Conservation (phyloP, 768 basidiomycete species). For the Serendipita sp. region DNA sequence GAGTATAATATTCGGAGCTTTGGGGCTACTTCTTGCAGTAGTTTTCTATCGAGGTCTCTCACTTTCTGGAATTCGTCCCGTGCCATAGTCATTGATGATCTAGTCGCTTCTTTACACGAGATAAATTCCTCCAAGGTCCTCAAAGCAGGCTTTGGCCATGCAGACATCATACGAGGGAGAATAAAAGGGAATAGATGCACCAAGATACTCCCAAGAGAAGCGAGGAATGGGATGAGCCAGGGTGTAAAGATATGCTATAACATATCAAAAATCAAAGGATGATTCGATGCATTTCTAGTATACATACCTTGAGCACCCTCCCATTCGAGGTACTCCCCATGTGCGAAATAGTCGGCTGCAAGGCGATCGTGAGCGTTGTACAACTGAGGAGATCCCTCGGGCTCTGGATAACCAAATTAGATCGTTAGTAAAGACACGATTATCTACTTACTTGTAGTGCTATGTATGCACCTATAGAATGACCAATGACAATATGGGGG, state of each 20-base stretch:
- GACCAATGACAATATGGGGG: neutral
- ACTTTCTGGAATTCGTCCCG: neutral
- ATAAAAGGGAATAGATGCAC: neutral
- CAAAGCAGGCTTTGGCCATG: neutral
- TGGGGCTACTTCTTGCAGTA: neutral
- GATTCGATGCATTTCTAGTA: neutral
- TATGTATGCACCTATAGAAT: neutral
- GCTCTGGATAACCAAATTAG: neutral
- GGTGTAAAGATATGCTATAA: neutral
- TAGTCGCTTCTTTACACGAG: neutral
- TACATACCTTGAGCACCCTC: neutral
- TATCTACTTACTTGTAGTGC: neutral
- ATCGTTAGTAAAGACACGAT: no score
- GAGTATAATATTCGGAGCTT: neutral
- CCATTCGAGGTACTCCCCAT: neutral
- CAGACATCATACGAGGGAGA: neutral
- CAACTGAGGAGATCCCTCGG: neutral
- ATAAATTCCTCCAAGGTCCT: neutral
- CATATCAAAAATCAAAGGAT: neutral
- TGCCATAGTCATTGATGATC: neutral
- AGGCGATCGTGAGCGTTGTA: neutral
- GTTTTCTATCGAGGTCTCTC: neutral
- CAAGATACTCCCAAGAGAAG: neutral
- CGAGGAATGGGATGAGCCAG: neutral
- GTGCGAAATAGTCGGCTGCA: neutral